These are phyloP conservation scores for Cadophora sp. DNA, from an alignment of 2,329 filamentous ascomycete genomes.

Conservation along the genomic window DNA sequence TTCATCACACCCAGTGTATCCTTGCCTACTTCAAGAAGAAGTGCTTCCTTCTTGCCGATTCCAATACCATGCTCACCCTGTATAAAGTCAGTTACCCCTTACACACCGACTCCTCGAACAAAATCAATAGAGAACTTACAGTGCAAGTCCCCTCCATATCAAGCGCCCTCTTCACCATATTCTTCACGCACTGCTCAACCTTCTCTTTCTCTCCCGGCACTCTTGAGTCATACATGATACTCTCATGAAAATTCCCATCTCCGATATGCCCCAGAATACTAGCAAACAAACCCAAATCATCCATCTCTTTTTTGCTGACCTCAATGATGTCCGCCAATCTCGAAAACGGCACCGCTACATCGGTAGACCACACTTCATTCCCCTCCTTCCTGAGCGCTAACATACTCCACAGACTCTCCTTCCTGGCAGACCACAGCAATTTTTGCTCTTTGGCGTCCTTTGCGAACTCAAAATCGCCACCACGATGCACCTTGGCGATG, in stretches of 20 bases:
- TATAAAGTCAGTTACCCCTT: background rate
- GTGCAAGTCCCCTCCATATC: slow-evolving; percentile 96
- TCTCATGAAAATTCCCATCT: slow-evolving; percentile 94
- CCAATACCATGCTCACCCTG: slow-evolving; percentile 83
- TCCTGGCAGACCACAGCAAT: slow-evolving; percentile 80
- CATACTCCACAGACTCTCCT: slow-evolving; percentile 86
- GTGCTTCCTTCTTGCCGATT: slow-evolving; percentile 82
- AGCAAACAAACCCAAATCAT: slow-evolving; percentile 84
- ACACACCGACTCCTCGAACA: slow-evolving; percentile 11
- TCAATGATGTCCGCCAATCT: slow-evolving; percentile 78
- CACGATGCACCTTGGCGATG: slow-evolving; percentile 70
- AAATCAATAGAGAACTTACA: slow-evolving; percentile 43
- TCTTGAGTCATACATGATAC: slow-evolving; percentile 83
- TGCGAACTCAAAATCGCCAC: slow-evolving; percentile 78
- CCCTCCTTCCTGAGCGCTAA: slow-evolving; percentile 70
- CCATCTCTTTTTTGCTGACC: slow-evolving; percentile 87
- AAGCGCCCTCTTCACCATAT: slow-evolving; percentile 89
- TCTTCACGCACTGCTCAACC: slow-evolving; percentile 82
- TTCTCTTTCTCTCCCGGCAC: slow-evolving; percentile 74
- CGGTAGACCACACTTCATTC: slow-evolving; percentile 82
- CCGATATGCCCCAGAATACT: slow-evolving; percentile 90
- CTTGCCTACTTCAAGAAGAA: slow-evolving; percentile 79
- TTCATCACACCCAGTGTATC: slow-evolving; percentile 87
- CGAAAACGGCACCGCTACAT: slow-evolving; percentile 83
- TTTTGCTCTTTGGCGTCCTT: slow-evolving; percentile 73